Base-by-base conservation (phyloP, 345 rosid genomes). In the Trapa incisa region DNA sequence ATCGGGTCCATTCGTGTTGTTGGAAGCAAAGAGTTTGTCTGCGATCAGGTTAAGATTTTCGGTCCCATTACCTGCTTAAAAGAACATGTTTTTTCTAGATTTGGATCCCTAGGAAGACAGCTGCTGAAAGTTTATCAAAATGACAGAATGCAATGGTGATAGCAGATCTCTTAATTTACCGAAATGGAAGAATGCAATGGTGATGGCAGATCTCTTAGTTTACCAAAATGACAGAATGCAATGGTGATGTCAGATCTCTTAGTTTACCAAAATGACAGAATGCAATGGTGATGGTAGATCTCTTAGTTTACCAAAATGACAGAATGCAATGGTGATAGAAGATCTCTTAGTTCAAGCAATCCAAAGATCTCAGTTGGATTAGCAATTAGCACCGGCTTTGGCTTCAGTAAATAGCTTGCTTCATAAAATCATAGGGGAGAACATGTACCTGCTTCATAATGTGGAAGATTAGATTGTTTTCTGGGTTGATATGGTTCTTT, bases 1-100 rank as follows among this genome's bases (percentile, higher is more conserved):
- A 80, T 92, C 2, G 72, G 84, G 58, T 88, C 98, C 5, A 80
- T 83, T 76, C 79, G 78, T 47, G 81, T 76, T 5, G 93, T 83
- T 33, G 77, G 38, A 50, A 67, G 69, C 15, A 43, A 71, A 14
- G 85, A 81, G 65, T 84, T 89, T 69, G 73, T 72, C 71, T 89
- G 96, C 62, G 82, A 81, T 70, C 86, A 82, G 96, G 96, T 87
- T 78, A 54, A 86, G 61, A 37, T 22, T 66, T 60, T 36, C 57
- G 22, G 2, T 50, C 22, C 48, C 33, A 17, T 43, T 64, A 22
- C 47, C 67, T 42, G 67, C 67, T 65, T 6, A 41, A 41, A 41
- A 8, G 29, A 43, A 35, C 16, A 8, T 32, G 2, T 6, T 58
- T 13, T 45, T 45, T 4, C 48, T 45, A 7, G 11, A 11, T 2